Evolutionary conservation across 108 stramenopile species (phyloP).

Genomic region (Aureococcus anophagefferens): DNA sequence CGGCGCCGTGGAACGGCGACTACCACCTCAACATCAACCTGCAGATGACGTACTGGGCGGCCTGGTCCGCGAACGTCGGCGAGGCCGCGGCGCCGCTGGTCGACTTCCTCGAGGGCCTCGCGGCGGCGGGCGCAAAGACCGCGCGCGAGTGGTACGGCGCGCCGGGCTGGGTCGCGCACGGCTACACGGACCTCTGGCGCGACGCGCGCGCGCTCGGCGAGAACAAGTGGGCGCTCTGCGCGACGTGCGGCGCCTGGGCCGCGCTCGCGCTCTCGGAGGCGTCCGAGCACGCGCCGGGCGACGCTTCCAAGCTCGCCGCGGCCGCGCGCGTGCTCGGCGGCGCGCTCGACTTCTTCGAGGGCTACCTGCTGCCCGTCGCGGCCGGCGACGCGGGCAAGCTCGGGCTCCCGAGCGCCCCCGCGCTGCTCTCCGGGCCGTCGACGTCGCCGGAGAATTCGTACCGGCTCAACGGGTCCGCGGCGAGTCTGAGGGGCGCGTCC

Average conservation of each 20-base stretch:
- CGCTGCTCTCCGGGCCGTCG: neutral
- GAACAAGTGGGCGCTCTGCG: constrained; percentile 24
- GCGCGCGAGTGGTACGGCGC: constrained; percentile 9
- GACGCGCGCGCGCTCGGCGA: constrained; percentile 18
- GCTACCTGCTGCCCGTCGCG: constrained; percentile 1
- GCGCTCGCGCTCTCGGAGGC: constrained; percentile 19
- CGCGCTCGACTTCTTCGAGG: constrained; percentile 14
- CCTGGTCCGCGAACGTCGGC: neutral
- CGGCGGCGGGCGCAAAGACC: neutral
- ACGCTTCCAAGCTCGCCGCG: neutral
- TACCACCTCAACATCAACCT: constrained; percentile 33
- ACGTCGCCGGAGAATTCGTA: neutral
- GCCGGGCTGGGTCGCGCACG: constrained; percentile 26
- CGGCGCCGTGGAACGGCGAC: constrained; percentile 28
- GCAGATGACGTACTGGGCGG: constrained; percentile 15
- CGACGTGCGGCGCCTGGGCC: constrained; percentile 28
- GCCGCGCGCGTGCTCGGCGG: constrained; percentile 17
- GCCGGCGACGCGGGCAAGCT: constrained; percentile 1
- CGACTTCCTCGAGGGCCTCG: constrained; percentile 16
- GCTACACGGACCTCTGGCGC: constrained; percentile 21
- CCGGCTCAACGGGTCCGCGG: neutral
- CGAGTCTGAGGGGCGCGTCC: no score
- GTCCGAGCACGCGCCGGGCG: constrained; percentile 6
- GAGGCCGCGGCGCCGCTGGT: constrained; percentile 14
- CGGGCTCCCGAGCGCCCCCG: neutral